A percentile compares a stretch with the other conserved stretches of the same genome.
Conservation (phyloP, 1,139 yeast species). For the Debaryomyces fabryi region DNA sequence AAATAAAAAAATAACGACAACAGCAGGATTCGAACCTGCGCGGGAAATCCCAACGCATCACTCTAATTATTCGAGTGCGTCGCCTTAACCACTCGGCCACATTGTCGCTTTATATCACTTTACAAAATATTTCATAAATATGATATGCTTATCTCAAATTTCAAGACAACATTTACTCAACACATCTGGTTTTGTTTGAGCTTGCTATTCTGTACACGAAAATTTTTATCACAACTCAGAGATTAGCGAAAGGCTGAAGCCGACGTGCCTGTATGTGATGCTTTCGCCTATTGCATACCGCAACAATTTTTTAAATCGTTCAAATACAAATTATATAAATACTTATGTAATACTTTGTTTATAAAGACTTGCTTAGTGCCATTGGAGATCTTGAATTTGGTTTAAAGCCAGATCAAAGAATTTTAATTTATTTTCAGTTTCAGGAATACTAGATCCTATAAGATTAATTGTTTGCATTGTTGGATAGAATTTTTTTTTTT, state of each 20-base stretch:
- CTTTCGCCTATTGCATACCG: background rate
- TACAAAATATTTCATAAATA: background rate
- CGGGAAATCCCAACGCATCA: slow-evolving; percentile 79
- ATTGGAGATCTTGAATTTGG: background rate
- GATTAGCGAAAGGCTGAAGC: background rate
- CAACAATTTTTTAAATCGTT: background rate
- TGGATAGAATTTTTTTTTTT: background rate
- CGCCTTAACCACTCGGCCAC: slow-evolving; percentile 84
- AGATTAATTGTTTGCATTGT: background rate
- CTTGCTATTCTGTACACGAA: background rate
- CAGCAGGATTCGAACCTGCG: slow-evolving; percentile 93
- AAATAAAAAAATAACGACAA: slow-evolving; percentile 56
- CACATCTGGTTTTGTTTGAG: background rate
- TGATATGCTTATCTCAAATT: background rate
- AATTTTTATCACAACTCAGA: background rate
- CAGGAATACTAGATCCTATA: background rate
- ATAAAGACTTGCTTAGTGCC: background rate
- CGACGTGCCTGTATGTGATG: background rate
- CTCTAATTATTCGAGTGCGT: slow-evolving; percentile 67
- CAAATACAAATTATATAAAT: background rate
- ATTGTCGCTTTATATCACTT: slow-evolving; percentile 40
- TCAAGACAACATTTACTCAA: too few species aligned
- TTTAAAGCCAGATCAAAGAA: background rate
- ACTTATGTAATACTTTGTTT: background rate
- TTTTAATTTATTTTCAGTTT: background rate